Conservation (phyloP, 192 early-diverging fungal species). For the Anaeromyces robustus region DNA sequence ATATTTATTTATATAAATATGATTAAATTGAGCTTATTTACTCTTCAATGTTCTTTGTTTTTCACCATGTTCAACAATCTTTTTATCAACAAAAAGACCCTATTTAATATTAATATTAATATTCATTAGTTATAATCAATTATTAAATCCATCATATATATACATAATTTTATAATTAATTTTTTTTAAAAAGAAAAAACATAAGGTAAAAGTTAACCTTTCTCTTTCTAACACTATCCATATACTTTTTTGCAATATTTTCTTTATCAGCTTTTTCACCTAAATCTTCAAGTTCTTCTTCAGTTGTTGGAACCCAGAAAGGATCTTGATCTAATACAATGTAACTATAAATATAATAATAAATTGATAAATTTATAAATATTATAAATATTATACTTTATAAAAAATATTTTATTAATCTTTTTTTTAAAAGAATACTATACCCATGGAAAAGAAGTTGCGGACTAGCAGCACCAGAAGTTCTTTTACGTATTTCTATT, state of each 20-base stretch:
- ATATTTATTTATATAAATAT: too few relatives aligned
- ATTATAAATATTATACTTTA: too few relatives aligned
- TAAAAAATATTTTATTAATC: background rate
- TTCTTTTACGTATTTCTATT: conserved; percentile 85
- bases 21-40: conserved; percentile 21
- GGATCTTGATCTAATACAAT: conserved; percentile 86
- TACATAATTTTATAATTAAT: too few relatives aligned
- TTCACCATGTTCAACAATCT: conserved; percentile 72
- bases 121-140: too few relatives aligned
- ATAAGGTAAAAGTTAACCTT: conserved; percentile 31
- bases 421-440: background rate
- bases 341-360: conserved; percentile 27
- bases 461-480: conserved; percentile 87
- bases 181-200: too few relatives aligned
- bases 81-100: conserved; percentile 80
- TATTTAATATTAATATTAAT: background rate
- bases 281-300: conserved; percentile 94
- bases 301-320: conserved; percentile 96
- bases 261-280: conserved; percentile 95
- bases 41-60: conserved; percentile 67
- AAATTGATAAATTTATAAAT: too few relatives aligned
- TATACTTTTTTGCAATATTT: conserved; percentile 88
- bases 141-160: too few relatives aligned
- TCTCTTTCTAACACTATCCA: conserved; percentile 84
- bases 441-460: conserved; percentile 85